Base-by-base conservation (phyloP, 106 monocot species). In the Acorus calamus region DNA sequence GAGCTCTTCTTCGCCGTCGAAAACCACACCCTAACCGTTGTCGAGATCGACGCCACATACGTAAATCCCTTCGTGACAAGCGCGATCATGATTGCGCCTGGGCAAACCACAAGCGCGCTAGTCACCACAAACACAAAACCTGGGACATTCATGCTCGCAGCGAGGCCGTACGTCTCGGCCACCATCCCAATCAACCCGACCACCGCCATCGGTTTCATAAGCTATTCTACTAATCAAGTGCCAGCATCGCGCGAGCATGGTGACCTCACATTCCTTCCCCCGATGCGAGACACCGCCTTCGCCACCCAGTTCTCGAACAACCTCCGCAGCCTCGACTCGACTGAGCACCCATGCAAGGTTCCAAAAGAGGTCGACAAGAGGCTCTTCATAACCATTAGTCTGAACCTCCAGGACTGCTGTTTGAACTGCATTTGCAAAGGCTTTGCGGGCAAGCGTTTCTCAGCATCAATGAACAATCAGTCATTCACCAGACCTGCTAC, bases 401-500 rank as follows among this genome's bases (percentile, higher is more conserved):
- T 72, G 7, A 57, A 57, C n/a, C 42, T 63, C 49, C 4, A 56
- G 14, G 49, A 53, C 10, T 72, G 72, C 49, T 8, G 42, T 4
- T 44, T 6, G 3, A 28, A 14, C 65, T 10, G 12, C 50, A 51
- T n/a, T 44, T 66, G 65, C 43, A 11, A 53, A 4, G 65, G 65
- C 43, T 9, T 41, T 2, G 3, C 54, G 6, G 53, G 65, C 73
- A 1, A 47, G 49, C 11, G 11, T 2, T 2, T 83, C 4, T 72
- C 78, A 2, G 90, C 72, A 2, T 73, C 50, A 72, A 90, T 90
- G 86, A 90, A 90, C 78, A 90, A 90, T 64, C 47, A 76, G 0
- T 90, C 90, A 1, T 80, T 90, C 61, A n/a, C 44, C 53, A 71
- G 80, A 12, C 90, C 90, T 0, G 74, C 71, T 7, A 55, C 50